Conservation (phyloP, 2,329 filamentous ascomycete genomes). For the Penicillium sp. region DNA sequence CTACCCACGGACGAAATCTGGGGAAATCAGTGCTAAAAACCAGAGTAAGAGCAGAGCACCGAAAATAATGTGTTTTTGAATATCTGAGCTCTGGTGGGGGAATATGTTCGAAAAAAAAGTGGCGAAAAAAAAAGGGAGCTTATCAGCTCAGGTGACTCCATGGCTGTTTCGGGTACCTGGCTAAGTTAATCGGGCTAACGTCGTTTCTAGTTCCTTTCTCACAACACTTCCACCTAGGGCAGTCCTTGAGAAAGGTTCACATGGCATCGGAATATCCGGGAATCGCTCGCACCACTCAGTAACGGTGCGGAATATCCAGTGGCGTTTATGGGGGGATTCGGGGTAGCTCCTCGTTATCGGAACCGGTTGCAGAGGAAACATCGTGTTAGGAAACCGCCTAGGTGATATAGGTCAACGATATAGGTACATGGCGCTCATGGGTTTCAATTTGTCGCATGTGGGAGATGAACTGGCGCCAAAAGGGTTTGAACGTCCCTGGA, state of each 20-base stretch:
- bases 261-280: not conserved
- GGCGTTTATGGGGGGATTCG: not conserved
- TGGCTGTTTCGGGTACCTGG: conserved; percentile 12
- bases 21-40: not conserved
- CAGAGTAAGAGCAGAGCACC: not conserved
- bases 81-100: not conserved
- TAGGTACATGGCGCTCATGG: not conserved
- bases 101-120: conserved; percentile 9
- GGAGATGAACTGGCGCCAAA: not conserved
- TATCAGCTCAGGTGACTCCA: conserved; percentile 24
- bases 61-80: not conserved
- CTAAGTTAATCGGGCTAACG: conserved; percentile 16
- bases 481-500: not conserved
- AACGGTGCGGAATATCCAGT: not conserved
- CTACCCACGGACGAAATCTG: conserved; percentile 5
- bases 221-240: not conserved
- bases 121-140: conserved; percentile 19
- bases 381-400: not conserved
- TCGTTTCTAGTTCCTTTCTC: not conserved
- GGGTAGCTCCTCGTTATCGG: not conserved
- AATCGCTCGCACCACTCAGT: not conserved
- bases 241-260: not conserved
- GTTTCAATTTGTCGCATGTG: conserved; percentile 1
- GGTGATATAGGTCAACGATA: not conserved
- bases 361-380: not conserved